phyloP scores from a whole-genome alignment of 805 yeast genomes.

The Myxozyma neglecta region DNA sequence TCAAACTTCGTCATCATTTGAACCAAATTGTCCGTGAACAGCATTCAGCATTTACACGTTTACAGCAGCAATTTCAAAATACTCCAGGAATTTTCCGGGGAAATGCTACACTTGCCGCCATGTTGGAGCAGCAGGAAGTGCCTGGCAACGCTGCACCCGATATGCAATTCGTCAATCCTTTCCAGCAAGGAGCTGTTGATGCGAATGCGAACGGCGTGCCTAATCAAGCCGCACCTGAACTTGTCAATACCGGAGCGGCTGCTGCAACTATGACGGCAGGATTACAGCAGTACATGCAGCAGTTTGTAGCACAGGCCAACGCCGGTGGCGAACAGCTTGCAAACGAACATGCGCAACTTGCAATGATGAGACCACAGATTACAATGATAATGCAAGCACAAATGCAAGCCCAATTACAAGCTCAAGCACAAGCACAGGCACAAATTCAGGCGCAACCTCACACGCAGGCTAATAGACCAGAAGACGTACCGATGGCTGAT shows the following conservation, averaged over 20 bases:
- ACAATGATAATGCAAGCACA: too few relatives aligned
- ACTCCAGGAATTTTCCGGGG: background rate
- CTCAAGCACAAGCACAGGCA: background rate
- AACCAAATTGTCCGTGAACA: slow-evolving; percentile 37
- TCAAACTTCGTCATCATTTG: slow-evolving; percentile 67
- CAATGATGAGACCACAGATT: too few relatives aligned
- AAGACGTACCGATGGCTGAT: background rate
- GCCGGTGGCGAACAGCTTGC: too few relatives aligned
- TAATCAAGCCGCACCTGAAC: too few relatives aligned
- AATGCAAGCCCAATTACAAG: too few relatives aligned
- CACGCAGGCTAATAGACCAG: background rate
- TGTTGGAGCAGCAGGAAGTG: background rate
- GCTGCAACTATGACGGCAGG: too few relatives aligned
- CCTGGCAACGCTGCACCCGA: background rate
- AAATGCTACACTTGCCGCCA: background rate
- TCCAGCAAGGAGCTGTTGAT: background rate
- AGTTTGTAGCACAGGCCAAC: too few relatives aligned
- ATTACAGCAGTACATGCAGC: too few relatives aligned
- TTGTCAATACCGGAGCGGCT: too few relatives aligned
- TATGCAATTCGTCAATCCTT: background rate
- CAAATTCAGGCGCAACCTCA: background rate
- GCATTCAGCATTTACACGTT: slow-evolving; percentile 8
- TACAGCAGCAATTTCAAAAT: slow-evolving; percentile 14
- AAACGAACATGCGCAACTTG: too few relatives aligned
- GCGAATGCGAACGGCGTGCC: too few relatives aligned